Percentiles rank a stretch among this genome's conserved stretches.
These are phyloP conservation scores for Secale cereale DNA, from an alignment of 176 grass and related monocot species.

Conservation along the genomic window DNA sequence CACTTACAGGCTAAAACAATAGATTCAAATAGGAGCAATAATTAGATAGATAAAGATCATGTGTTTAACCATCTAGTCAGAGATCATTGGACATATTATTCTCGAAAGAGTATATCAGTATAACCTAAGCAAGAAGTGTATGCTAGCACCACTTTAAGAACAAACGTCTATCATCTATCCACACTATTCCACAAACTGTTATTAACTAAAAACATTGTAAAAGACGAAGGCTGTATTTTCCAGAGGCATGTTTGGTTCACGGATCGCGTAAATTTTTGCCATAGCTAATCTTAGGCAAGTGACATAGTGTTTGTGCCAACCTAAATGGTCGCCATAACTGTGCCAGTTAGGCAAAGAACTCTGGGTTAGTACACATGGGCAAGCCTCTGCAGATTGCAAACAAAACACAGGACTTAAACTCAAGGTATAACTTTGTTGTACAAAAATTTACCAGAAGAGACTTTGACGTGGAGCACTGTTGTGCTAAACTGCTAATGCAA, in stretches of 20 bases:
- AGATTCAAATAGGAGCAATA: not conserved
- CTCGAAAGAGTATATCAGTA: not conserved
- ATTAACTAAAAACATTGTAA: not conserved
- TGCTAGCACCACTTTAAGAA: not conserved
- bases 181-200: not conserved
- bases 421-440: not conserved
- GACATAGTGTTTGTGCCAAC: not conserved
- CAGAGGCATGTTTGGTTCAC: not conserved
- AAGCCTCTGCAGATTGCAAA: not conserved
- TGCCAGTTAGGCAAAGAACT: not conserved
- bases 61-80: not conserved
- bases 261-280: not conserved
- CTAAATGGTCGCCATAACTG: not conserved
- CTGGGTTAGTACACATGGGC: not conserved
- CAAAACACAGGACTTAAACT: not conserved
- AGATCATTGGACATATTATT: conserved; percentile 4
- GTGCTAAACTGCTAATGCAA: not conserved
- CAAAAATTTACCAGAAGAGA: not conserved
- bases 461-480: not conserved
- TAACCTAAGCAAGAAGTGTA: not conserved
- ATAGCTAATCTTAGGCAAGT: not conserved
- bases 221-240: not conserved
- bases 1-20: not conserved
- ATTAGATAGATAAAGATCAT: not conserved
- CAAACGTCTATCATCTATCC: not conserved